phyloP scores from a whole-genome alignment of 2,329 filamentous ascomycete genomes.

The Westerdykella sp. region DNA sequence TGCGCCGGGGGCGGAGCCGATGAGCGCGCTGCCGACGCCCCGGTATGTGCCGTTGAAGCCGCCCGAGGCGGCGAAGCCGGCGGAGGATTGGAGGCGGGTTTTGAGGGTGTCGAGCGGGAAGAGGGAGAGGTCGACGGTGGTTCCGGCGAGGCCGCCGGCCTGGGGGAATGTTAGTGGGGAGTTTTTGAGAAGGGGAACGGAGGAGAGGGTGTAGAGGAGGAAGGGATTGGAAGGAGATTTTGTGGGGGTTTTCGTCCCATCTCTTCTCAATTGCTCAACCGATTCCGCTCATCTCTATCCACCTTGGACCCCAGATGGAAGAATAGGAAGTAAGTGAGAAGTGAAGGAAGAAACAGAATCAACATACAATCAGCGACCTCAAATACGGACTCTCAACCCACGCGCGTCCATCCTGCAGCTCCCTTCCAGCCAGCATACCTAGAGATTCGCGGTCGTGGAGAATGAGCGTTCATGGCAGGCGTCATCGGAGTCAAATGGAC shows the following conservation, averaged over 20 bases:
- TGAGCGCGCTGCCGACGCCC: constrained; percentile 79
- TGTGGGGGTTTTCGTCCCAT: too few species aligned
- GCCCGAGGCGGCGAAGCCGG: constrained; percentile 72
- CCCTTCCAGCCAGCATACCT: constrained; percentile 28
- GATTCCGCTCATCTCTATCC: too few species aligned
- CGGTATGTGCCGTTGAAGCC: constrained; percentile 91
- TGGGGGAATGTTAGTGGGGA: constrained; percentile 27
- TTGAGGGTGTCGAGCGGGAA: constrained; percentile 98
- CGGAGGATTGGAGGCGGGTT: constrained; percentile 82
- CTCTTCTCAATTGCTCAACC: too few species aligned
- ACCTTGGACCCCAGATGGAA: not conserved
- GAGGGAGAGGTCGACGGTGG: constrained; percentile 92
- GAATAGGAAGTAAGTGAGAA: not conserved
- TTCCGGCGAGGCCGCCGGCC: constrained; percentile 87
- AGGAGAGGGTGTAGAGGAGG: not conserved
- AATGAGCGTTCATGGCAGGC: too few species aligned
- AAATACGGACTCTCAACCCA: constrained; percentile 45
- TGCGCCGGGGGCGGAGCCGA: constrained; percentile 87
- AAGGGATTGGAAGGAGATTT: too few species aligned
- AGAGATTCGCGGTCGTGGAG: not conserved
- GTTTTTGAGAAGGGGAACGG: not conserved
- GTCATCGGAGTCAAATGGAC: constrained; percentile 3
- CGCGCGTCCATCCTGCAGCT: constrained; percentile 15
- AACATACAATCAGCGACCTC: constrained; percentile 42
- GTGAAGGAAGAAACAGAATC: not conserved